Evolutionary conservation across 768 basidiomycete species (phyloP), one percentile per base, ranked within the genome.

Genomic region (Paxillus rubicundulus): DNA sequence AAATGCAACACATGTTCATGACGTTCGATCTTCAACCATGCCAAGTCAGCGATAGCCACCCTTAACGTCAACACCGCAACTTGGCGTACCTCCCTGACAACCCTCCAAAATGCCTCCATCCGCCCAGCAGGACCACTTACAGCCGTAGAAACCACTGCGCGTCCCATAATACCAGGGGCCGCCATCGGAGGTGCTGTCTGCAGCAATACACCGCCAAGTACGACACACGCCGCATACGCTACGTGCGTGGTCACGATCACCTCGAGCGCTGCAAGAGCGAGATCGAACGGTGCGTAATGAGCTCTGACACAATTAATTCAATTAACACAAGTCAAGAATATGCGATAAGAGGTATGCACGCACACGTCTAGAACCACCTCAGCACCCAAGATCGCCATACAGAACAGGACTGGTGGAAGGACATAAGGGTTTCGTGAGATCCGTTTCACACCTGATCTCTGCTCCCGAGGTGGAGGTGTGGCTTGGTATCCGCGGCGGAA

Each of bases 1-100:
- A 96, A 79, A 63, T 92, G 89, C 0, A 89, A 64, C 21, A 97
- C 87, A 54, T 88, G 80, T 0, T 91, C 89, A 56, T 96, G 92
- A 3, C 86, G 78, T 64, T 94, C 90, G 55, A 95, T 79, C 88
- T 92, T 17, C 9, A 12, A 14, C n/a, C 27, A 4, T 24, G 10
- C 61, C 34, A 56, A 24, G 39, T 37, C 9, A 33, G 13, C 18
- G 6, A 28, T 13, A 42, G 17, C 21, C 3, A 49, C 33, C 21
- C 4, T 30, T 42, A 4, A 45, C 13, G 27, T 10, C n/a, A 16
- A 1, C 13, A 4, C 24, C 16, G 47, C 4, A 27, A 56, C 10
- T 28, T 45, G 17, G 72, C 77, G 32, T 61, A 92, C 88, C 75
- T 96, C 93, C 37, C 86, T 82, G 76, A 96, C 84, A 6, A 81